These are phyloP conservation scores for Malus hybrid DNA, from an alignment of 331 rosid genomes.

Conservation along the genomic window DNA sequence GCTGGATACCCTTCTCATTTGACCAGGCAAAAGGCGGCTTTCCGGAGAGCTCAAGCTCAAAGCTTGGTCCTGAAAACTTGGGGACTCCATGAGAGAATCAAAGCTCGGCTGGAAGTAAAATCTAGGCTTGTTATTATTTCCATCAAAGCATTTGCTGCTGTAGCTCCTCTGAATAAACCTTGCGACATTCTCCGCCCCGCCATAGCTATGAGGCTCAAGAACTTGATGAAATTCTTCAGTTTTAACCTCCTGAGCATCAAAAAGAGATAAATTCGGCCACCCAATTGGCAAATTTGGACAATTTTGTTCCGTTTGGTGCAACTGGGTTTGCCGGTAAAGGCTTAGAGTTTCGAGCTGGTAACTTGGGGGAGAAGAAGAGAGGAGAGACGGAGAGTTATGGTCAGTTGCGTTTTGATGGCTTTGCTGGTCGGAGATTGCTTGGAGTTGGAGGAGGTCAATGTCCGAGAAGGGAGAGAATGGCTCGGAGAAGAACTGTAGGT, in stretches of 20 bases:
- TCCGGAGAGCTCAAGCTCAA: constrained; percentile 36
- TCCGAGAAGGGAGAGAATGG: constrained; percentile 32
- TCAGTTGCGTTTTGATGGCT: constrained; percentile 18
- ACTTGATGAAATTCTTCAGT: constrained; percentile 47
- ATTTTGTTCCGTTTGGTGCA: constrained; percentile 5
- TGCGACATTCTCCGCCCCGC: constrained; percentile 36
- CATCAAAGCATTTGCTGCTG: constrained; percentile 55
- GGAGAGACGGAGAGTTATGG: constrained; percentile 25
- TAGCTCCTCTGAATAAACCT: constrained; percentile 64
- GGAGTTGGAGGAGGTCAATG: constrained; percentile 34
- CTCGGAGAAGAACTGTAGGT: constrained; percentile 34
- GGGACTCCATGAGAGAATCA: constrained; percentile 39
- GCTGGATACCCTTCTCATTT: constrained; percentile 61
- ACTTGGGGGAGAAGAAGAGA: constrained; percentile 47
- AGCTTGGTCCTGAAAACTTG: constrained; percentile 26
- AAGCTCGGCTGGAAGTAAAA: constrained; percentile 32
- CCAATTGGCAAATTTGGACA: constrained; percentile 15
- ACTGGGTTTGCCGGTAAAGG: constrained; percentile 22
- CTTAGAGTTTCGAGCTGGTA: constrained; percentile 31
- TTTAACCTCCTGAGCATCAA: constrained; percentile 42
- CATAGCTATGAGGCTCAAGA: constrained; percentile 42
- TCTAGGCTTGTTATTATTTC: constrained; percentile 23
- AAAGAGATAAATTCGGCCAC: constrained; percentile 23
- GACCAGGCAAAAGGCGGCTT: constrained; percentile 27
- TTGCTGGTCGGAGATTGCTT: constrained; percentile 18